Evolutionary conservation across 1,284 basidiomycete genomes (phyloP), one percentile per base, ranked within the genome.

Genomic region (Cystobasidiaceae sp.): DNA sequence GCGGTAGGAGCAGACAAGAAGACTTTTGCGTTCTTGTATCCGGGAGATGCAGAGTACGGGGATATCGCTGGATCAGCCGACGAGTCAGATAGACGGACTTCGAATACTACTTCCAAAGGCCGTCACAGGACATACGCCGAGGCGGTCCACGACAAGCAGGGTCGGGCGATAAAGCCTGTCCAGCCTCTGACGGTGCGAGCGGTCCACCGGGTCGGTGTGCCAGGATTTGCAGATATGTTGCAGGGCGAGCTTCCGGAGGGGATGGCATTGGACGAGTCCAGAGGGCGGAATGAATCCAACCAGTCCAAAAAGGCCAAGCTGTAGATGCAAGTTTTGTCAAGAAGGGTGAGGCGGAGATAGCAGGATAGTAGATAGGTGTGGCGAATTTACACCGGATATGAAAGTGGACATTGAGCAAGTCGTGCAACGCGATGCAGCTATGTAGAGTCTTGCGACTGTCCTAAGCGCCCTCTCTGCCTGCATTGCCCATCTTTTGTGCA

Each of bases 41-140:
- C 61, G 2, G 61, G 61, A 32, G 61, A 64, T 41, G 41, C 37
- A 6, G 61, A 64, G 43, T 50, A 64, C 43, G 48, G 32, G 13
- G 28, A 4, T 21, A 25, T 33, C 5, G 28, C 32, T 7, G 46
- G 46, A 23, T 17, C 46, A 25, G 19, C n/a, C 27, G 46, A 27
- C 7, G 27, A 19, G 27, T 23, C 17, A 8, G 23, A 54, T 33
- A 49, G 33, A 21, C 33, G 46, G 25, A 17, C 21, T 11, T 19
- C 37, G 19, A 56, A 13, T 28, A 37, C 37, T 33, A 27, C 25
- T 56, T n/a, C 8, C 11, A 7, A 11, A 30, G n/a, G n/a, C n/a
- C 37, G 54, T 7, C 54, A 56, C 23, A 25, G 54, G 19, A 56
- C 54, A 8, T 56, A 56, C 33, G 54, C 54, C 27, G 54, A 56